Base-by-base conservation (phyloP, 257 asterid species). In the Petunia axillaris region DNA sequence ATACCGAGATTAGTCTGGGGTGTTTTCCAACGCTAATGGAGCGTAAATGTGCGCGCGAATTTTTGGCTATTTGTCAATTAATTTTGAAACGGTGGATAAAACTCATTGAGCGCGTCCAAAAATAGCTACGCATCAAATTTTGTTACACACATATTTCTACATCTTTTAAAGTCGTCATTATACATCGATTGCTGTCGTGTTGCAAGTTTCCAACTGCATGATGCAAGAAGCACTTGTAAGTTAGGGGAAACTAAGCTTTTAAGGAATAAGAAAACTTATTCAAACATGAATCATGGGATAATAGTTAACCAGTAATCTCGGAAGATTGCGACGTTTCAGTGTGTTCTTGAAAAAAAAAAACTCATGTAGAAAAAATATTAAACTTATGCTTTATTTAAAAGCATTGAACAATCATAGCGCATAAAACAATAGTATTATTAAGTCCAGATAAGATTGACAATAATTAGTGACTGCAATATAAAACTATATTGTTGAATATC, bases 361-460 rank as follows among this genome's bases (percentile, higher is more conserved):
- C 16, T 8, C 46, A 68, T 44, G 4, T 70, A n/a, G 8, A 2
- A 8, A 6, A 70, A 8, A 70, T 25, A 71, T 48, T 71, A 10
- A 48, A 48, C 11, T 10, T 48, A 10, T 10, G 35, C 11, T 25
- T 46, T 35, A 71, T 25, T 71, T 46, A 48, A 10, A 48, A 71
- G 4, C 4, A 16, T 16, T 70, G 76, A 36, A 44, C 58, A 70
- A 71, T 71, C 44, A 71, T 48, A 35, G 10, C 46, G 44, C 60
- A 48, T 48, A 35, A 35, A 48, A 10, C n/a, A 48, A 48, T 71
- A 25, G 25, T 25, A 48, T 71, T 48, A 48, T 71, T 35, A 48
- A 2, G 25, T 37, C 60, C 35, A 48, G 77, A 71, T 71, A 71
- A 71, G 35, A 53, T 48, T 71, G 44, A 71, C 60, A 71, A 11